A percentile compares a stretch with the other conserved stretches of the same genome.
Evolutionary conservation across 2,329 filamentous ascomycete species (phyloP).

Genomic region (Ceratocystis lukuohia): DNA sequence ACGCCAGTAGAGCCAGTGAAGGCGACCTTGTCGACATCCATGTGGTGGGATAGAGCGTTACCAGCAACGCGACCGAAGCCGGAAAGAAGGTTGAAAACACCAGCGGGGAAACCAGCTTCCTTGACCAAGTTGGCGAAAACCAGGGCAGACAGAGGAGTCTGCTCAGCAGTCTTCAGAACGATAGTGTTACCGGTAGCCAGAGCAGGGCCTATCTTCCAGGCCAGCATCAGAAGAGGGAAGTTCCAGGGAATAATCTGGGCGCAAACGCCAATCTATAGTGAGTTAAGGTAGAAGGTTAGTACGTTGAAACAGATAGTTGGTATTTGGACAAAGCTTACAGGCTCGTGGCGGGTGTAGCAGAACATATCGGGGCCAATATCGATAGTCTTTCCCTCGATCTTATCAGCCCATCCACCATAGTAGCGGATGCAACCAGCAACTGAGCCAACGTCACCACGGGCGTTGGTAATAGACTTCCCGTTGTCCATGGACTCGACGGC

Average conservation of each 20-base stretch:
- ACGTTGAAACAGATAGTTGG: background rate
- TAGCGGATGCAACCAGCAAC: constrained; percentile 31
- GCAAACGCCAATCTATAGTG: constrained; percentile 31
- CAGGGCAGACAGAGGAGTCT: constrained; percentile 34
- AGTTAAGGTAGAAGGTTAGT: constrained; percentile 21
- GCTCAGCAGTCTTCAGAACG: constrained; percentile 41
- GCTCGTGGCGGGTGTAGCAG: constrained; percentile 35
- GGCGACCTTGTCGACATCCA: constrained; percentile 56
- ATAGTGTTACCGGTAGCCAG: constrained; percentile 37
- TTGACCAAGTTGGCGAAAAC: constrained; percentile 42
- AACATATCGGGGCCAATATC: constrained; percentile 34
- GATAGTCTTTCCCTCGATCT: constrained; percentile 31
- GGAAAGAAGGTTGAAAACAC: constrained; percentile 61
- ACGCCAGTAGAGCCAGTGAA: constrained; percentile 66
- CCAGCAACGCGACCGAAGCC: constrained; percentile 56
- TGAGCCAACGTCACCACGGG: constrained; percentile 28
- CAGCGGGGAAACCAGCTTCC: constrained; percentile 61
- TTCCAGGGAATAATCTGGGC: constrained; percentile 49
- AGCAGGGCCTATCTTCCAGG: constrained; percentile 36
- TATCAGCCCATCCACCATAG: constrained; percentile 30
- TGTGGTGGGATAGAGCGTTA: constrained; percentile 51
- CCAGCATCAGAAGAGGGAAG: constrained; percentile 34
- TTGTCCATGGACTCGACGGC: constrained; percentile 34
- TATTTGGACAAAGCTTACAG: constrained; percentile 22
- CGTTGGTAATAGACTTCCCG: constrained; percentile 31